Evolutionary conservation across 208 protist species (phyloP).

Genomic region (Trypanosoma congolense): DNA sequence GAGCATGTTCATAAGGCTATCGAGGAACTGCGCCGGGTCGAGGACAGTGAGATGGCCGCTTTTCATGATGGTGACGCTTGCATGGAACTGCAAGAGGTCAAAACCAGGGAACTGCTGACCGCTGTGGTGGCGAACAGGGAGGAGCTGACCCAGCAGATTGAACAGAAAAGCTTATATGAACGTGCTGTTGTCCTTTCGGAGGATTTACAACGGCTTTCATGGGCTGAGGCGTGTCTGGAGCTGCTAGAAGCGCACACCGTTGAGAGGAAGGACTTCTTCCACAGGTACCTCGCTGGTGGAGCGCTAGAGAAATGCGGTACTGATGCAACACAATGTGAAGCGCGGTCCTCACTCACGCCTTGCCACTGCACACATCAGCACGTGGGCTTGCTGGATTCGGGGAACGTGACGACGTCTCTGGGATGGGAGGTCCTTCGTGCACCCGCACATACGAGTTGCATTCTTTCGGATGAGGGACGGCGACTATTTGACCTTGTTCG

Average conservation of each 20-base stretch:
- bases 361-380: neutral
- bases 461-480: neutral
- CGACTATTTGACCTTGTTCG: neutral
- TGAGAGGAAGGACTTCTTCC: constrained; percentile 6
- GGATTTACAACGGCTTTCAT: constrained; percentile 6
- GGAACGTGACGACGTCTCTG: no score
- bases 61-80: neutral
- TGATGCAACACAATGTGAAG: neutral
- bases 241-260: constrained; percentile 1
- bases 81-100: constrained; percentile 4
- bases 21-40: neutral
- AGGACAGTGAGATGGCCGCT: constrained; percentile 1
- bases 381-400: neutral
- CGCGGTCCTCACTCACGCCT: neutral
- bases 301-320: no score
- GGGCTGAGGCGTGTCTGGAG: constrained; percentile 5
- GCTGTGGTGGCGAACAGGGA: neutral
- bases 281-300: neutral
- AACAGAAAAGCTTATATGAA: neutral
- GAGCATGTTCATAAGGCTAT: neutral
- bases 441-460: neutral
- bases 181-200: neutral
- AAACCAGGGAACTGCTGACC: neutral
- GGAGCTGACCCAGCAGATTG: neutral
- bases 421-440: neutral